A percentile compares a stretch with the other conserved stretches of the same genome.
Conservation (phyloP, 495 filamentous ascomycete genomes). For the Cladorrhinum samala region DNA sequence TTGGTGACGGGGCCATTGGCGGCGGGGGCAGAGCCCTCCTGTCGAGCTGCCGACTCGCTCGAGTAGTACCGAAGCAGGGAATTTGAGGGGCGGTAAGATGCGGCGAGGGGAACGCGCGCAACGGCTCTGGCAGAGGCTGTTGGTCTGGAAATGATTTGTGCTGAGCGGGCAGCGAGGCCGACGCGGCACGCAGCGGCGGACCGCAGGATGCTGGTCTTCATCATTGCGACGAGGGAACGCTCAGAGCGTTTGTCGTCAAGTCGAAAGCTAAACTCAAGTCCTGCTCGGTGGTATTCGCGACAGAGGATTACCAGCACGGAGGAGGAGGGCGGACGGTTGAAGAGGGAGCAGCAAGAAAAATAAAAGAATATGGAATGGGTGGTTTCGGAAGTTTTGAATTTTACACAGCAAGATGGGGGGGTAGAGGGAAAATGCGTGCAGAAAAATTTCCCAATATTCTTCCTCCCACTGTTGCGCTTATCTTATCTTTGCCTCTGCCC, state of each 20-base stretch:
- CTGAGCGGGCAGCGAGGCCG: conserved; percentile 17
- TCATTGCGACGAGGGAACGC: conserved; percentile 13
- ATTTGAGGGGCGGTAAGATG: conserved; percentile 15
- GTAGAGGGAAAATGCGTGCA: not conserved
- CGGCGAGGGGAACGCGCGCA: conserved; percentile 11
- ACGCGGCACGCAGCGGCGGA: conserved; percentile 24
- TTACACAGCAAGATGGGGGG: too few relatives aligned
- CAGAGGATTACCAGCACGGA: not conserved
- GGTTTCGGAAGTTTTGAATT: not conserved
- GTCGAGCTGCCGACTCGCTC: conserved; percentile 25
- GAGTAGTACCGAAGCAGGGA: conserved; percentile 34
- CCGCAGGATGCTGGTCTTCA: conserved; percentile 27
- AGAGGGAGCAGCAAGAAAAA: too few relatives aligned
- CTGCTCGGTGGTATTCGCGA: not conserved
- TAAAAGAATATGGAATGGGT: not conserved
- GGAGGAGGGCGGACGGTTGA: not conserved
- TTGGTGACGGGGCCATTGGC: conserved; percentile 44
- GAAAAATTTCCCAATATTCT: conserved; percentile 9
- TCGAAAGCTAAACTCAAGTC: not conserved
- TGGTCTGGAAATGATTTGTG: conserved; percentile 22
- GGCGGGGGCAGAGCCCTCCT: conserved; percentile 2
- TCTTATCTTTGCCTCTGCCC: conserved; percentile 9
- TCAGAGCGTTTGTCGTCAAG: not conserved
- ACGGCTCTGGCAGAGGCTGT: conserved; percentile 13
- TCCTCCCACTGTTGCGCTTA: conserved; percentile 1